Evolutionary conservation across 305 asterid species (phyloP).

Genomic region (Fraxinus angustifolia): DNA sequence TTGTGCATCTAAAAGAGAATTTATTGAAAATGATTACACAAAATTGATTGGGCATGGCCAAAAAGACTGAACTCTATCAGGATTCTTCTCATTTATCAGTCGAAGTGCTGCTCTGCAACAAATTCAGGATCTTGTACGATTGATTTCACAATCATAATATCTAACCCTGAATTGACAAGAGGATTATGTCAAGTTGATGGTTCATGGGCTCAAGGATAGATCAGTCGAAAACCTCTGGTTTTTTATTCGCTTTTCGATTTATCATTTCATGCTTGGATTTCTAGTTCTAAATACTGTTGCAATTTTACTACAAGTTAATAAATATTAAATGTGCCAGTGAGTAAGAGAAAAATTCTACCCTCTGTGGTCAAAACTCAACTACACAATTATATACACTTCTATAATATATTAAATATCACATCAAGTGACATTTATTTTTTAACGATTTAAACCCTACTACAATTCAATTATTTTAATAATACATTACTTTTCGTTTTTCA

Average conservation of each 20-base stretch:
- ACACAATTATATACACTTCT: not conserved
- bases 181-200: not conserved
- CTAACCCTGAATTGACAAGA: not conserved
- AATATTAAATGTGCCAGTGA: not conserved
- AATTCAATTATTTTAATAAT: too few species aligned
- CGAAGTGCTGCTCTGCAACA: not conserved
- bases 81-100: not conserved
- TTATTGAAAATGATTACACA: not conserved
- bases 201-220: not conserved
- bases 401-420: not conserved
- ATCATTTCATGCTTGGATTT: not conserved
- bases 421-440: not conserved
- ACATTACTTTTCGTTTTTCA: too few species aligned
- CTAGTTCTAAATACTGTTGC: not conserved
- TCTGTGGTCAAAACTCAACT: not conserved
- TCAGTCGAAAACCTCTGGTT: not conserved
- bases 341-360: not conserved
- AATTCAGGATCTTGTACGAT: not conserved
- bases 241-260: not conserved
- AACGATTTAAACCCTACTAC: too few species aligned
- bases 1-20: not conserved
- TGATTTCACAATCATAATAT: not conserved
- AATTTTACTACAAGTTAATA: not conserved
- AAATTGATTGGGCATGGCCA: not conserved
- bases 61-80: not conserved